Conservation (phyloP, 78 protist species). For the Protostelium mycophagum region DNA sequence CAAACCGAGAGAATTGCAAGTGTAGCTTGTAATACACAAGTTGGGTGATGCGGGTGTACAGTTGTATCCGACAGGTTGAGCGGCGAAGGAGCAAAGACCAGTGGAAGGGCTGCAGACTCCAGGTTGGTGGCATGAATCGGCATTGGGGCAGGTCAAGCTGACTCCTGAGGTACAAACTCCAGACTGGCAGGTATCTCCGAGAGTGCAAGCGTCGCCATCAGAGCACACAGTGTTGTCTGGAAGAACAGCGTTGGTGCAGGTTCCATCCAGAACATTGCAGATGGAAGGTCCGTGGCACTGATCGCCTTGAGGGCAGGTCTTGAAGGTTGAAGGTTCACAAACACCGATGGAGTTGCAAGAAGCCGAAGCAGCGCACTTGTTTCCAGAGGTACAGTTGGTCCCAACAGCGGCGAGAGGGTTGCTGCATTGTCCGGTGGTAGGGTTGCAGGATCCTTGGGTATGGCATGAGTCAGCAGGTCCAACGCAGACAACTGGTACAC, state of each 20-base stretch:
- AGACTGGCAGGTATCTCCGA: not conserved
- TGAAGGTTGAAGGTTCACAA: not conserved
- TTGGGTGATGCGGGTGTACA: not conserved
- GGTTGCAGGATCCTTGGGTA: not conserved
- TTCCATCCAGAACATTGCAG: too few species aligned
- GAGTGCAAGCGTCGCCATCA: not conserved
- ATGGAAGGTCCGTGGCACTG: too few species aligned
- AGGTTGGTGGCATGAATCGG: not conserved
- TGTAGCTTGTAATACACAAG: not conserved
- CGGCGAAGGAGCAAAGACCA: not conserved
- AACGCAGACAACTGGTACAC: not conserved
- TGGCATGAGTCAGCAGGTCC: not conserved
- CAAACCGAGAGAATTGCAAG: not conserved
- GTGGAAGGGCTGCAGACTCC: not conserved
- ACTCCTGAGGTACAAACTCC: not conserved
- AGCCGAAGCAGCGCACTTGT: conserved; percentile 6
- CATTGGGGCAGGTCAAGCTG: not conserved
- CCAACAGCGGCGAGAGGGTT: not conserved
- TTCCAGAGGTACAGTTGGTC: not conserved
- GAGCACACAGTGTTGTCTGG: not conserved
- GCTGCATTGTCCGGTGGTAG: not conserved
- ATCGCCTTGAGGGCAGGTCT: not conserved
- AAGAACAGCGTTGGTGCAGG: not conserved
- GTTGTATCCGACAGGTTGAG: not conserved
- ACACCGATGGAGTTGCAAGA: not conserved